phyloP scores from a whole-genome alignment of 2,329 filamentous ascomycete genomes.

The Ophiostoma angusticollis region DNA sequence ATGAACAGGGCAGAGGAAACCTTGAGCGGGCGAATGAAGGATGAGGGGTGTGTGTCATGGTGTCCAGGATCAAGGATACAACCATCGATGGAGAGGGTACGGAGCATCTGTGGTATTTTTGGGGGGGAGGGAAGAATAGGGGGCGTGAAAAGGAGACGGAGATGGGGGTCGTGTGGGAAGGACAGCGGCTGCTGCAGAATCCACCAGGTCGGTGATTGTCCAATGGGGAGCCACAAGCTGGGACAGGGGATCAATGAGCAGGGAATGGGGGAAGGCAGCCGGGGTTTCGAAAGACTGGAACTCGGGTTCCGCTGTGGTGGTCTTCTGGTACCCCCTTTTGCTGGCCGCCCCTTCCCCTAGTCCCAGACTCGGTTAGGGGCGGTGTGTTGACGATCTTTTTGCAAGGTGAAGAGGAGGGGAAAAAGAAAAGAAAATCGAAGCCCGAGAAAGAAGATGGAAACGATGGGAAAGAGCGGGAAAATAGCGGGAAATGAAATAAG shows the following conservation, averaged over 20 bases:
- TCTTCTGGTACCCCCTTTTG: constrained; percentile 1
- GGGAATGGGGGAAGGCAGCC: constrained; percentile 9
- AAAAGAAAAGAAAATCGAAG: no score
- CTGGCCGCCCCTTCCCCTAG: constrained; percentile 3
- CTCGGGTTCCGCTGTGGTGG: constrained; percentile 7
- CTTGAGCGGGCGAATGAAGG: constrained; percentile 9
- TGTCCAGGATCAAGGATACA: constrained; percentile 9
- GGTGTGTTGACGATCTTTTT: no score
- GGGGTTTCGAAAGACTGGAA: constrained; percentile 13
- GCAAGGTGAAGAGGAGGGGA: no score
- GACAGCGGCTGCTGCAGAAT: constrained; percentile 24
- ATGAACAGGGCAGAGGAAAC: constrained; percentile 9
- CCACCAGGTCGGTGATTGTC: constrained; percentile 31
- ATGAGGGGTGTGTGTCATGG: constrained; percentile 2
- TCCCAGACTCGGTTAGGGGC: constrained; percentile 12
- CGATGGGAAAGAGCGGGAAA: no score
- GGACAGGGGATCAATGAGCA: constrained; percentile 20
- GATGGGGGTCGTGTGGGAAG: no score
- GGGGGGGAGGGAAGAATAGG: not conserved
- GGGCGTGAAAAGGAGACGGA: constrained; percentile 30
- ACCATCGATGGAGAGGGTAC: not conserved
- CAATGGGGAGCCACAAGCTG: constrained; percentile 36
- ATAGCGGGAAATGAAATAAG: no score
- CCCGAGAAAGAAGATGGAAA: no score
- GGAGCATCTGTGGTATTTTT: constrained; percentile 1